These are phyloP conservation scores for Pythium guiyangense DNA, from an alignment of 352 stramenopile species.

Conservation along the genomic window DNA sequence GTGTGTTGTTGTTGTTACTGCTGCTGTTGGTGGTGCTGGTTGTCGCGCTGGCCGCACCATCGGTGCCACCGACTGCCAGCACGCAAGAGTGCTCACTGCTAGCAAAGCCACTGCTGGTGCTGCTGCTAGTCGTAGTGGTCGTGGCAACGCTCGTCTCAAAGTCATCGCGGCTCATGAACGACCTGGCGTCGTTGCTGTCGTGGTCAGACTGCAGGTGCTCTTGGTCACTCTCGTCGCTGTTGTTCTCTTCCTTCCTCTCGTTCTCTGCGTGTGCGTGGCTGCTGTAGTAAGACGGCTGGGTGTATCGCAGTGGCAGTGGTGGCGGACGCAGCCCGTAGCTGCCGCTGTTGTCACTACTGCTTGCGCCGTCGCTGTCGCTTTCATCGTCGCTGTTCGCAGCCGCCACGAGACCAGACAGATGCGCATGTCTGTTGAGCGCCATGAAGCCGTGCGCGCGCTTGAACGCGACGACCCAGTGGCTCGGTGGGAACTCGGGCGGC, in stretches of 20 bases:
- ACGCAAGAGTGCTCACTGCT: not conserved
- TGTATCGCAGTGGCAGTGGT: conserved; percentile 10
- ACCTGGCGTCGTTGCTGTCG: conserved; percentile 14
- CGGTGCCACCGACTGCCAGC: not conserved
- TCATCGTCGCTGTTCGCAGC: no score
- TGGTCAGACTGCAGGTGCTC: conserved; percentile 15
- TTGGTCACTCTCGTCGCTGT: conserved; percentile 1
- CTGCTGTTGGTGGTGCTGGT: conserved; percentile 6
- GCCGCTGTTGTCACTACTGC: no score
- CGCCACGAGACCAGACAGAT: conserved; percentile 12
- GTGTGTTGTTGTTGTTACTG: no score
- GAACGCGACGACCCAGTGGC: no score
- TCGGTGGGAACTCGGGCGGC: no score
- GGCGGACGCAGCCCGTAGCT: no score
- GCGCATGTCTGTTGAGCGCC: conserved; percentile 28
- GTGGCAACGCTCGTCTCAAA: conserved; percentile 15
- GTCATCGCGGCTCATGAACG: conserved; percentile 12
- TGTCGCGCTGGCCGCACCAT: no score
- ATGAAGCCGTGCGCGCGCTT: no score
- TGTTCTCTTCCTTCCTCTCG: not conserved
- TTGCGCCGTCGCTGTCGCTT: no score
- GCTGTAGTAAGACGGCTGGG: conserved; percentile 12
- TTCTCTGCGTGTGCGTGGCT: no score
- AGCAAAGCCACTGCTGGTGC: conserved; percentile 15
- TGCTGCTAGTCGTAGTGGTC: conserved; percentile 16